phyloP scores from a whole-genome alignment of 148 eudicot genomes.

The Vaccinium macrocarpon region DNA sequence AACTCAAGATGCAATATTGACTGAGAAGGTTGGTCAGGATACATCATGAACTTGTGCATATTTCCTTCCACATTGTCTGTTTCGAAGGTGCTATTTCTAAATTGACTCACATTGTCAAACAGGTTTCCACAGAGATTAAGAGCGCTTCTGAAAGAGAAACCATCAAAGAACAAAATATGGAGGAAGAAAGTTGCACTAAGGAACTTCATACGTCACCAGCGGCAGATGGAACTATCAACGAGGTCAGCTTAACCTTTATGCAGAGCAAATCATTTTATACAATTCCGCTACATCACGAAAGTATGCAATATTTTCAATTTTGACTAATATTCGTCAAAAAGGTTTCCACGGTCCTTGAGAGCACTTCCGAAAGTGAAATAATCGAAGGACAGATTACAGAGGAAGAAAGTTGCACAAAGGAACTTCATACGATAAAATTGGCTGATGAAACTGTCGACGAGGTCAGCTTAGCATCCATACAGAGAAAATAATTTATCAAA shows the following conservation, averaged over 20 bases:
- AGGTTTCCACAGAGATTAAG: conserved; percentile 14
- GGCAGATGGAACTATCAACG: conserved; percentile 5
- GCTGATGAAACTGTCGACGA: not conserved
- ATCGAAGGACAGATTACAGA: not conserved
- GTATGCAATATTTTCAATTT: not conserved
- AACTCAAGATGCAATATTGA: conserved; percentile 1
- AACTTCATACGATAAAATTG: not conserved
- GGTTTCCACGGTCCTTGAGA: not conserved
- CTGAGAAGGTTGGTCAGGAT: not conserved
- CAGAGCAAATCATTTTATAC: not conserved
- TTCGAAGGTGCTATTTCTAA: not conserved
- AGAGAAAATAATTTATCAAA: not conserved
- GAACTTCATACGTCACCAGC: not conserved
- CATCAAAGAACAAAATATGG: not conserved
- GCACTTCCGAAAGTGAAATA: not conserved
- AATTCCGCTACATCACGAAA: not conserved
- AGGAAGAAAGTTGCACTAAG: conserved; percentile 12
- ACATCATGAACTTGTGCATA: not conserved
- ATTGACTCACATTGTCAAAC: not conserved
- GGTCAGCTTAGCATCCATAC: not conserved
- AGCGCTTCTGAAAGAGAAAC: conserved; percentile 13
- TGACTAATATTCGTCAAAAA: not conserved
- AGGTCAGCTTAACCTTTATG: conserved; percentile 22
- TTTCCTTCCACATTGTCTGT: not conserved
- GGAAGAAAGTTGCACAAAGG: not conserved